These are phyloP conservation scores for Fusarium tricinctum DNA, from an alignment of 2,329 filamentous ascomycete species.

Conservation along the genomic window DNA sequence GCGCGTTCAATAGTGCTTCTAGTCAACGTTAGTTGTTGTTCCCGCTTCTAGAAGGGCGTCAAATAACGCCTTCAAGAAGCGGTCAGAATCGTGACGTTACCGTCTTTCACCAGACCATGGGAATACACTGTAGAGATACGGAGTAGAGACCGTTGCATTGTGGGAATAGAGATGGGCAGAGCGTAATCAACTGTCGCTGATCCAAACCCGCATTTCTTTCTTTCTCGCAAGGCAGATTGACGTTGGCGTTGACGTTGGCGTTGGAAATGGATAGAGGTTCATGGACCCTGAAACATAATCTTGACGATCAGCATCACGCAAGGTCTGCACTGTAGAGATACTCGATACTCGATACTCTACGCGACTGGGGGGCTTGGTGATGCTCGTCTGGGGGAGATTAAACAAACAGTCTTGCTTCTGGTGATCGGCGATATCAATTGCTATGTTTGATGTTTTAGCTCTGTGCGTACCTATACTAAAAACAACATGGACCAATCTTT, in stretches of 20 bases:
- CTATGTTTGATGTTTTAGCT: conserved; percentile 10
- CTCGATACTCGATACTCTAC: conserved; percentile 16
- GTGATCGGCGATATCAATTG: conserved; percentile 29
- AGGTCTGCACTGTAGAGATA: conserved; percentile 35
- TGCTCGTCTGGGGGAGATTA: conserved; percentile 42
- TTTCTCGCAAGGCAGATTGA: too few species aligned
- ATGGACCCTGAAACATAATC: conserved; percentile 16
- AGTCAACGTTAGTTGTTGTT: not conserved
- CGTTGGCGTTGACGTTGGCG: too few species aligned
- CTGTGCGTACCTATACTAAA: not conserved
- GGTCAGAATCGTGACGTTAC: not conserved
- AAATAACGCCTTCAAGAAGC: conserved; percentile 5
- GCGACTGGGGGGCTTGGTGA: conserved; percentile 18
- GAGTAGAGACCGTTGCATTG: conserved; percentile 2
- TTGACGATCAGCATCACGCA: conserved; percentile 7
- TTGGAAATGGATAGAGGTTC: too few species aligned
- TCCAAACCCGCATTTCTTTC: too few species aligned
- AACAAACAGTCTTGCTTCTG: not conserved
- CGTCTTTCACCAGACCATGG: too few species aligned
- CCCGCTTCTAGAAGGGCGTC: not conserved
- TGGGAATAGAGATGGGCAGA: not conserved
- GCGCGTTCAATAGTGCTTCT: conserved; percentile 1
- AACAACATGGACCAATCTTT: not conserved
- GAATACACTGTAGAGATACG: not conserved
- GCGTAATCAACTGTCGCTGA: too few species aligned